Evolutionary conservation across 495 filamentous ascomycete species (phyloP).

Genomic region (Penicillium roqueforti): DNA sequence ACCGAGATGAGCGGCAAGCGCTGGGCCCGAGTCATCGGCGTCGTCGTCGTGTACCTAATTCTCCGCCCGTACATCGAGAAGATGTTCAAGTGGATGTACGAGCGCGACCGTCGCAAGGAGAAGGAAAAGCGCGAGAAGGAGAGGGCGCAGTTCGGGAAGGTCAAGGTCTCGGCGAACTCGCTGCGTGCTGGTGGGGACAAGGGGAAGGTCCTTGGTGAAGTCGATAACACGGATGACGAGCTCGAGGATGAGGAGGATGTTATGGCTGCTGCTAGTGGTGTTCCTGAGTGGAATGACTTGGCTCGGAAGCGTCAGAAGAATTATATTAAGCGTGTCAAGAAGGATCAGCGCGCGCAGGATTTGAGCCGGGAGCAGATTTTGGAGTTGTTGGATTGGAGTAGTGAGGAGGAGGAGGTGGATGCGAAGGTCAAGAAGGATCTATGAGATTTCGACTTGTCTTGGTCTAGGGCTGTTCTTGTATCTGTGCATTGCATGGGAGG

Average conservation of each 20-base stretch:
- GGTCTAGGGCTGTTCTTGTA: neutral
- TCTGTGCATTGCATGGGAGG: conserved; percentile 10
- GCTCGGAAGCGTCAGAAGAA: conserved; percentile 62
- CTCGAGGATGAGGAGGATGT: conserved; percentile 55
- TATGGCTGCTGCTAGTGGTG: conserved; percentile 41
- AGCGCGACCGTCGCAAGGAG: conserved; percentile 52
- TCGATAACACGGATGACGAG: conserved; percentile 48
- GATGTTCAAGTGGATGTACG: conserved; percentile 50
- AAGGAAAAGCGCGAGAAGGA: conserved; percentile 46
- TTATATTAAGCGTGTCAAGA: conserved; percentile 46
- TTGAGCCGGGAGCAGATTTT: conserved; percentile 54
- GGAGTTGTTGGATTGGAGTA: conserved; percentile 64
- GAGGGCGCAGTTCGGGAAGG: conserved; percentile 37
- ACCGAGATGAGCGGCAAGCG: conserved; percentile 49
- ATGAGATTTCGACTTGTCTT: neutral
- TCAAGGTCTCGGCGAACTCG: conserved; percentile 58
- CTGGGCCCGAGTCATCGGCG: conserved; percentile 58
- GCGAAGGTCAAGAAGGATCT: conserved; percentile 30
- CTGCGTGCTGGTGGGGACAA: conserved; percentile 51
- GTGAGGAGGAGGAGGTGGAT: conserved; percentile 39
- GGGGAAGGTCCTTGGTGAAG: conserved; percentile 41
- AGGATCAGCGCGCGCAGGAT: conserved; percentile 43
- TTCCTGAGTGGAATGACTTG: conserved; percentile 47
- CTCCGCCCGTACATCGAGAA: conserved; percentile 61
- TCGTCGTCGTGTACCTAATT: conserved; percentile 59